phyloP scores from a whole-genome alignment of 2,329 filamentous ascomycete species.

The Colletotrichum tofieldiae region DNA sequence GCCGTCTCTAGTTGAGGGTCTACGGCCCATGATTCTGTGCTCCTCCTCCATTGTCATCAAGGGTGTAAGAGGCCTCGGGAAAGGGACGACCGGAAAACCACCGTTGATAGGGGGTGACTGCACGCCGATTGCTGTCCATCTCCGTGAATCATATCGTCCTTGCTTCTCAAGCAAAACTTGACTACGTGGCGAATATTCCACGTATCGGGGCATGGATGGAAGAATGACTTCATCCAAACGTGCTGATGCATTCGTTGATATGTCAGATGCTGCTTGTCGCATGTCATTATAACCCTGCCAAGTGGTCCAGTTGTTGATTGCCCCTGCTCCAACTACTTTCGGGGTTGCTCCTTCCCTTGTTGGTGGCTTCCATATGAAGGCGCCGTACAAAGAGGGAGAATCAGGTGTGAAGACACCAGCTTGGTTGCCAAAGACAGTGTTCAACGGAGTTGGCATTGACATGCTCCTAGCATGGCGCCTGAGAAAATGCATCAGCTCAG shows the following conservation, averaged over 20 bases:
- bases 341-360: slow-evolving; percentile 13
- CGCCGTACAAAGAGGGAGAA: neutral
- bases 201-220: neutral
- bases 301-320: slow-evolving; percentile 6
- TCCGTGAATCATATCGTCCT: slow-evolving; percentile 4
- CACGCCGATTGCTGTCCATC: slow-evolving; percentile 34
- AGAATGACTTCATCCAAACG: slow-evolving; percentile 7
- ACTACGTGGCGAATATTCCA: slow-evolving; percentile 11
- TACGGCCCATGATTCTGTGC: slow-evolving; percentile 10
- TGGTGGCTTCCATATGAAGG: slow-evolving; percentile 34
- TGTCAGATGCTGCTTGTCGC: slow-evolving; percentile 16
- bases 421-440: slow-evolving; percentile 17
- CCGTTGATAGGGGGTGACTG: slow-evolving; percentile 21
- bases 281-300: slow-evolving; percentile 24
- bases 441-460: slow-evolving; percentile 31
- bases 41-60: slow-evolving; percentile 39
- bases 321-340: neutral
- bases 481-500: neutral
- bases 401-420: neutral
- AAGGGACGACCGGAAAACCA: neutral
- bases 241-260: slow-evolving; percentile 28
- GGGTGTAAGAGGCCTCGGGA: slow-evolving; percentile 11
- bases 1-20: slow-evolving; percentile 8
- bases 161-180: slow-evolving; percentile 5
- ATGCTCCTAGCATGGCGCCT: slow-evolving; percentile 34